phyloP scores from a whole-genome alignment of 371 early-diverging fungal species.

The Apophysomyces sp. region DNA sequence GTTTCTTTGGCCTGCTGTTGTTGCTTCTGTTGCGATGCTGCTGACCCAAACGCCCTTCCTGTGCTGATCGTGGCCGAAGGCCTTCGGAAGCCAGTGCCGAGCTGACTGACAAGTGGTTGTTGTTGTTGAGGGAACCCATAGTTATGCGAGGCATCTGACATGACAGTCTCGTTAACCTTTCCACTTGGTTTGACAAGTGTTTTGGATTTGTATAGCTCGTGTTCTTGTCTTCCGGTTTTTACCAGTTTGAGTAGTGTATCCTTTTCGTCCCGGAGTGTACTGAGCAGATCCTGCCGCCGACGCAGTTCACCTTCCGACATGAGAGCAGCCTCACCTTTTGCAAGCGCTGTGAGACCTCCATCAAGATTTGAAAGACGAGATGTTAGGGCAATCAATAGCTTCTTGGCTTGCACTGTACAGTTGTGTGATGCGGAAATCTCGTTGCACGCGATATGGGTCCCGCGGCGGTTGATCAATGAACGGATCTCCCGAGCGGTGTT shows the following conservation, averaged over 20 bases:
- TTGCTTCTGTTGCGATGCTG: conserved; percentile 27
- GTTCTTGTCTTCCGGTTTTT: conserved; percentile 48
- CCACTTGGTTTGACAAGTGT: conserved; percentile 8
- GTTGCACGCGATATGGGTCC: conserved; percentile 64
- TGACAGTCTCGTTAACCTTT: neutral
- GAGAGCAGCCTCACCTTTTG: conserved; percentile 33
- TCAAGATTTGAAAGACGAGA: conserved; percentile 56
- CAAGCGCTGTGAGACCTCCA: conserved; percentile 47
- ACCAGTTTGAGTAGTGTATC: conserved; percentile 55
- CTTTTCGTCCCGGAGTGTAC: conserved; percentile 64
- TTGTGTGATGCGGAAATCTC: conserved; percentile 76
- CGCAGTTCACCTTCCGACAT: conserved; percentile 69
- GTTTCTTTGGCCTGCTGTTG: conserved; percentile 60
- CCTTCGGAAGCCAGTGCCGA: neutral
- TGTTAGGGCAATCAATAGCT: conserved; percentile 52
- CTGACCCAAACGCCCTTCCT: conserved; percentile 68
- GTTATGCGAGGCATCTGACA: neutral
- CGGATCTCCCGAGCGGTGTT: conserved; percentile 67
- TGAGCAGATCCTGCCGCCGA: conserved; percentile 74
- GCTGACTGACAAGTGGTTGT: neutral
- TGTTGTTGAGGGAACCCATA: conserved; percentile 28
- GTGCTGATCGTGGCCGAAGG: conserved; percentile 5
- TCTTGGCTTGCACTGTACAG: conserved; percentile 74
- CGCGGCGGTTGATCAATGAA: conserved; percentile 64
- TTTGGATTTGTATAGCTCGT: conserved; percentile 18